Conservation (phyloP, 768 basidiomycete species). For the Termitomyces bulborhizus region DNA sequence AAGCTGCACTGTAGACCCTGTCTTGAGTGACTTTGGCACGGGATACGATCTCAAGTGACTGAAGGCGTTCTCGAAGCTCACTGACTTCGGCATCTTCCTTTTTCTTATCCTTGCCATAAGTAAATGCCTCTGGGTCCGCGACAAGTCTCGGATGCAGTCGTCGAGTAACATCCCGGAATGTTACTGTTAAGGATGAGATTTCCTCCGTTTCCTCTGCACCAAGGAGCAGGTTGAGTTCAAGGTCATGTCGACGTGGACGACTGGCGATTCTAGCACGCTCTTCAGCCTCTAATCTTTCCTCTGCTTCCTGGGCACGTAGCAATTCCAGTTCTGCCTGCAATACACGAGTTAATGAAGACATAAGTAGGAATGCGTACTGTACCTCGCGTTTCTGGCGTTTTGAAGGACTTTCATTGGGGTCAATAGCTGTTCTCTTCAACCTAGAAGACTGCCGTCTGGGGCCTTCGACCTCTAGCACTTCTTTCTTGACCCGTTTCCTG, state of each 20-base stretch:
- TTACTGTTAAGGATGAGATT: conserved; percentile 35
- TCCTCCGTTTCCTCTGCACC: conserved; percentile 47
- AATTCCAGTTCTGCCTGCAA: conserved; percentile 45
- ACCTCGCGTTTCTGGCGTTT: conserved; percentile 67
- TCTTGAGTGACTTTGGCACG: conserved; percentile 77
- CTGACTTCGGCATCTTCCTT: conserved; percentile 42
- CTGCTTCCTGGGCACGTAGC: conserved; percentile 47
- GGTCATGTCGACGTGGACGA: conserved; percentile 60
- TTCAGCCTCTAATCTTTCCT: conserved; percentile 54
- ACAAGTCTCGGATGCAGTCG: conserved; percentile 29
- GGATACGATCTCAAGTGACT: conserved; percentile 57
- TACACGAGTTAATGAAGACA: neutral
- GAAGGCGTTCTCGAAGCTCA: conserved; percentile 48
- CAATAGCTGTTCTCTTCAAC: conserved; percentile 37
- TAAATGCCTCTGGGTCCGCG: conserved; percentile 46
- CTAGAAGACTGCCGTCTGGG: conserved; percentile 68
- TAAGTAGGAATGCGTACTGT: neutral
- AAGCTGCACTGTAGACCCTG: conserved; percentile 71
- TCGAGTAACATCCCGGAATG: conserved; percentile 35
- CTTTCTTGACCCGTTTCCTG: conserved; percentile 47
- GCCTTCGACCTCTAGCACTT: conserved; percentile 32
- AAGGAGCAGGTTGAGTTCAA: conserved; percentile 52
- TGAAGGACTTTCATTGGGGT: conserved; percentile 60
- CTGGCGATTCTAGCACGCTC: conserved; percentile 59
- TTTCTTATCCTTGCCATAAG: conserved; percentile 38